Base-by-base conservation (phyloP, 495 filamentous ascomycete species). In the Lichina pygmaea region DNA sequence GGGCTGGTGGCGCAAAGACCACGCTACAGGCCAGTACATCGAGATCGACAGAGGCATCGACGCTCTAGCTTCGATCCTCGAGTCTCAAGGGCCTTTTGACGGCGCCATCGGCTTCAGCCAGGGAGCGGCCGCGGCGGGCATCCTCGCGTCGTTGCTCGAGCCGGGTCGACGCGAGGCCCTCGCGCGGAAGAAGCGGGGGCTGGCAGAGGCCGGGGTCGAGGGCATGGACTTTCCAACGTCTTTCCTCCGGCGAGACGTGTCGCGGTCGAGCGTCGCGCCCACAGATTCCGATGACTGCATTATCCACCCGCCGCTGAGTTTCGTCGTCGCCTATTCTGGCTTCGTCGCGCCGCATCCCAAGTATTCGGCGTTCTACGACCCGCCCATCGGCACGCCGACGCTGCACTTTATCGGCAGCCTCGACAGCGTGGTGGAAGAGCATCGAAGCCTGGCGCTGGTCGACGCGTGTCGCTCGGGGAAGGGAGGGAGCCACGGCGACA, bases 401-500 rank as follows among this genome's bases (percentile, higher is more conserved):
- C 55, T 92, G 60, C 78, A 92, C 65, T 72, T 89, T 48, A 50
- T 94, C 37, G 89, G 89, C 9, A 73, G 71, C 34, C 57, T 94
- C 57, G 89, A 97, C 68, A 78, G 75, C 31, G 81, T 95, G 8
- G 86, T 97, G 16, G 78, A 81, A 37, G 85, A 93, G 65, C 52
- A 52, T 42, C 61, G 81, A 53, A 78, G 68, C 56, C 56, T 66
- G 54, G 63, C 62, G 45, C 58, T 95, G 50, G 66, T 81, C 34
- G 71, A 78, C 13, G 65, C 70, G 44, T 92, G 80, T 60, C 66
- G 56, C 44, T 39, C 36, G 6, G 64, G 68, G 1, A 59, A 65
- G 41, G 72, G 72, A 11, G 70, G 60, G 8, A 2, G 6, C 3
- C 6, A 2, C 36, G 10, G 11, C 11, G 36, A 39, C 1, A 39